Evolutionary conservation across 371 early-diverging fungal species (phyloP).

Genomic region (Nosema muscidifuracis): DNA sequence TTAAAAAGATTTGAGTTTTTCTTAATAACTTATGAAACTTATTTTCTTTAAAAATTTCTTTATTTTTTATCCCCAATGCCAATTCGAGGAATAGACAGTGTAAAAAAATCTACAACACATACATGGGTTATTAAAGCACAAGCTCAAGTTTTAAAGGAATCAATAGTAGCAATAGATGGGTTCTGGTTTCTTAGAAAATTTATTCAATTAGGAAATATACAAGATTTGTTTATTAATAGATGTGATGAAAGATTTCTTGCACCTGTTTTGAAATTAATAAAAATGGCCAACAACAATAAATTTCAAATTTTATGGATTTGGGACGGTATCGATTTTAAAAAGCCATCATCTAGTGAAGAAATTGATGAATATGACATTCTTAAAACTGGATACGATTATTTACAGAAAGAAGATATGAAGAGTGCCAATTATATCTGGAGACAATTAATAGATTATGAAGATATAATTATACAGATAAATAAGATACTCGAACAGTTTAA

Average conservation of each 20-base stretch:
- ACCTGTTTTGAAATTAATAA: slow-evolving; percentile 8
- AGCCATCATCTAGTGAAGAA: not conserved
- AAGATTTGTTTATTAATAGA: slow-evolving; percentile 16
- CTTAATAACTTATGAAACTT: too few species aligned
- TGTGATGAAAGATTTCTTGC: slow-evolving; percentile 18
- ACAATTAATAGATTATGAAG: slow-evolving; percentile 31
- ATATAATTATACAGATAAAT: slow-evolving; percentile 29
- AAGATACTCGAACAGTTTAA: slow-evolving; percentile 27
- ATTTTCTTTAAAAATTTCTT: too few species aligned
- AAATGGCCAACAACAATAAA: slow-evolving; percentile 17
- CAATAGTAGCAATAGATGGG: slow-evolving; percentile 56
- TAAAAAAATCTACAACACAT: slow-evolving; percentile 27
- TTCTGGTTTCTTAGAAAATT: slow-evolving; percentile 61
- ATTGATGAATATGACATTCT: not conserved
- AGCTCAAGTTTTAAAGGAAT: slow-evolving; percentile 42
- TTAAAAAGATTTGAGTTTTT: too few species aligned
- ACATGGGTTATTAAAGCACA: slow-evolving; percentile 18
- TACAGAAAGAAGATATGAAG: slow-evolving; percentile 12
- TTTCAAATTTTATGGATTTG: slow-evolving; percentile 58
- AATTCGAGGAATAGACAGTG: slow-evolving; percentile 52
- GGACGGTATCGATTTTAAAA: slow-evolving; percentile 53
- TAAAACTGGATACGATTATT: not conserved
- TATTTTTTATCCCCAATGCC: slow-evolving; percentile 53
- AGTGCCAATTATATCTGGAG: slow-evolving; percentile 28
- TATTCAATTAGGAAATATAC: not conserved